Evolutionary conservation across 2,329 filamentous ascomycete species (phyloP), one percentile per base, ranked within the genome.

Genomic region (Fusarium floridanum): DNA sequence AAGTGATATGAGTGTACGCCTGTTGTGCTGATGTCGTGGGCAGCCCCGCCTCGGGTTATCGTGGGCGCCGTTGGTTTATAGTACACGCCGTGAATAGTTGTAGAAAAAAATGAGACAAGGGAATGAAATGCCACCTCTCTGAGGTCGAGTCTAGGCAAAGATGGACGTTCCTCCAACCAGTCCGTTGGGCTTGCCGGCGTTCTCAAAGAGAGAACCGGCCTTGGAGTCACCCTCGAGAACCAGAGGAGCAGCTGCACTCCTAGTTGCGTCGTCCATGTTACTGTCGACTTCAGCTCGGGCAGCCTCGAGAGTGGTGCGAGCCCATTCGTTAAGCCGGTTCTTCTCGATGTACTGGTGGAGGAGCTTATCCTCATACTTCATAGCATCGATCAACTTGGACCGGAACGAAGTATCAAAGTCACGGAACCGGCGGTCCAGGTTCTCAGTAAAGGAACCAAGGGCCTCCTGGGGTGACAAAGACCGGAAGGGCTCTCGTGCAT

Each of bases 271-370:
- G 45, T 85, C 84, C 56, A 79, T 72, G 11, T 80, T 71, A 36
- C 72, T 77, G 57, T 82, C 78, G 27, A 84, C 75, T 67, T 84
- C 78, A 10, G 76, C 69, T 53, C 83, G 80, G 20, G 84, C 85
- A 29, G 80, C 80, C 34, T 85, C 82, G 24, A 83, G 81, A 8
- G 83, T 82, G 14, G 81, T 81, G 11, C 76, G 80, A 20, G 85
- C 82, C 94, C 95, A 97, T 66, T 92, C 88, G 8, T 91, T 90
- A 12, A 98, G 87, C 41, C 91, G 88, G 68, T 91, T 88, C 81
- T 91, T 91, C 66, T 93, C 89, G 22, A 97, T 86, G 79, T 91
- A 91, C 61, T 88, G 86, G 61, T 86, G 84, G 43, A 98, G 86
- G 12, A 89, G 80, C 70, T 88, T 87, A 79, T 96, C 93, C 83